A percentile compares a stretch with the other conserved stretches of the same genome.
phyloP scores from a whole-genome alignment of 1,284 basidiomycete genomes.

The Chiua sp. region DNA sequence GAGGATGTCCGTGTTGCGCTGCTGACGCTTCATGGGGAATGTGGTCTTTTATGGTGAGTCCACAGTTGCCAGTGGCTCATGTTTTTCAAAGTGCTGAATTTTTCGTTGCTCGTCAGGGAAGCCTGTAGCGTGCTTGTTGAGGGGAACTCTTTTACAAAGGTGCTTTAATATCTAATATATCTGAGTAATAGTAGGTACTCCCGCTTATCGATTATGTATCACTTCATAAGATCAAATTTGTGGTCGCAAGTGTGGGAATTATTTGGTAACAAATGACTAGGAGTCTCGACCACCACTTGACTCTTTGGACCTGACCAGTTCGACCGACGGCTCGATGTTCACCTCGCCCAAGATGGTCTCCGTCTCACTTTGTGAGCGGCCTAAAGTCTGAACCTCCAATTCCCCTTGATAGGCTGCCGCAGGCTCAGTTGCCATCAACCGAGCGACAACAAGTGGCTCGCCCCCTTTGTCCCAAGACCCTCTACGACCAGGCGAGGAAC shows the following conservation, averaged over 20 bases:
- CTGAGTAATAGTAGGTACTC: no score
- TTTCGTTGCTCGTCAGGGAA: no score
- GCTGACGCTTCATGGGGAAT: no score
- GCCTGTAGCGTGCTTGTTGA: no score
- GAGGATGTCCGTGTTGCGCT: slow-evolving; percentile 2
- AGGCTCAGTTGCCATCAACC: slow-evolving; percentile 36
- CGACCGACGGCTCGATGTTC: slow-evolving; percentile 34
- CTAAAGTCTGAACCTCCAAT: slow-evolving; percentile 40
- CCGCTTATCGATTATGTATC: no score
- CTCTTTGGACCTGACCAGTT: slow-evolving; percentile 30
- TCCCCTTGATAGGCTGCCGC: slow-evolving; percentile 35
- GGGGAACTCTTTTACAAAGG: no score
- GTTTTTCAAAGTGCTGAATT: no score
- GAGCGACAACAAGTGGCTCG: slow-evolving; percentile 29
- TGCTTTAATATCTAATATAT: no score
- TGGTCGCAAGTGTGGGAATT: neutral
- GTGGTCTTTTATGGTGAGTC: no score
- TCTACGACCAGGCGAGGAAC: slow-evolving; percentile 28
- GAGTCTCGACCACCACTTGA: neutral
- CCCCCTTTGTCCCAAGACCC: slow-evolving; percentile 32
- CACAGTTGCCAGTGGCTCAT: no score
- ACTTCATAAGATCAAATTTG: no score
- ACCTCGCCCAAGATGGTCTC: slow-evolving; percentile 25
- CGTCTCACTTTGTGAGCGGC: slow-evolving; percentile 32
- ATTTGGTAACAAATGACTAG: neutral